Evolutionary conservation across 164 flowering plant species (phyloP), one percentile per base, ranked within the genome.

Genomic region (Liriodendron chinense): DNA sequence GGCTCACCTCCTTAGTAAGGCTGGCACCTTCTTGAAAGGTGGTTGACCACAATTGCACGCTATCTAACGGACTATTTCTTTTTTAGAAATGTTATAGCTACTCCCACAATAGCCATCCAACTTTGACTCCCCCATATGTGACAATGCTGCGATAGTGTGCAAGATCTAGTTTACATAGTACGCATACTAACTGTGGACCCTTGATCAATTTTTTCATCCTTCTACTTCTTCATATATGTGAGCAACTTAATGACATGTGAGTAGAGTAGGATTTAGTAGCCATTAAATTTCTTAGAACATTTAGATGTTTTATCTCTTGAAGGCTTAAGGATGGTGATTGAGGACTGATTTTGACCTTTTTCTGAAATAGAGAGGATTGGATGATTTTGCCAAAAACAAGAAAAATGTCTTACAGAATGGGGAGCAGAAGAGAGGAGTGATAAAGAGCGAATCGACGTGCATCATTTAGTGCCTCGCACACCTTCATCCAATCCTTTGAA

Each of bases 391-490:
- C 6, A 67, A 26, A 56, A 59, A 2, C 28, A 18, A 47, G 28
- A 16, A 64, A 34, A 65, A 9, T 14, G 0, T 9, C 93, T 89
- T 86, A 95, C 98, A 93, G 22, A 24, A 81, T n/a, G 0, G 98
- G 95, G 9, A 82, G 74, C 85, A 96, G 61, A 34, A 88, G 79
- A 65, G 80, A 16, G 7, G 93, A 85, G 72, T 96, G 96, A 74
- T 73, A 80, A 24, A 96, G 68, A 0, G 97, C 93, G 13, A 94
- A 89, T 28, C 94, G 83, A 79, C 99, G 86, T 1, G 79, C 83
- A 67, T 83, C 69, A 59, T 91, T 96, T 80, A 96, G 82, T 22
- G 98, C 89, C 67, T 91, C 96, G 68, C 98, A 94, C 3, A 92
- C 85, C 72, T 84, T 84, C 25, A 75, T 72, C 98, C 98, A 94